Evolutionary conservation across 164 flowering plant genomes (phyloP).

Genomic region (Tetrastigma voinierianum): DNA sequence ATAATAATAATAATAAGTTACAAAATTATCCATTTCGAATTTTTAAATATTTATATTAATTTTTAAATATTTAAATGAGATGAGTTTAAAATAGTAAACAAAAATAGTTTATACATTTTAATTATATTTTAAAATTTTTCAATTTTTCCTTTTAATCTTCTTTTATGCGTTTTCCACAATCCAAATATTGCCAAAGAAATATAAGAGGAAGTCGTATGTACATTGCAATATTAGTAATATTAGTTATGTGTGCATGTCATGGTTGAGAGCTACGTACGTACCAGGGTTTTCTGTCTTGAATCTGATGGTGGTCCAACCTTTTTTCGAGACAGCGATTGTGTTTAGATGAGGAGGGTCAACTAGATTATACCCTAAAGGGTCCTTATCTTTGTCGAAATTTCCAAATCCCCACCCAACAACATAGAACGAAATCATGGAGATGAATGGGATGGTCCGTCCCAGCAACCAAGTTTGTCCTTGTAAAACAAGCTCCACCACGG

Average conservation of each 20-base stretch:
- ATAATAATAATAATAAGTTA: no score
- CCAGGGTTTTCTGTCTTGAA: slow-evolving; percentile 64
- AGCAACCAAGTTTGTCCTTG: slow-evolving; percentile 26
- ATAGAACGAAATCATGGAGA: slow-evolving; percentile 45
- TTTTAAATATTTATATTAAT: no score
- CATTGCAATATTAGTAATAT: no score
- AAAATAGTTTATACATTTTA: no score
- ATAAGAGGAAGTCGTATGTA: not conserved
- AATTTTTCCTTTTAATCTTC: no score
- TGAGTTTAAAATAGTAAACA: no score
- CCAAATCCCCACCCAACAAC: slow-evolving; percentile 67
- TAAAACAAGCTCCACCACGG: slow-evolving; percentile 23
- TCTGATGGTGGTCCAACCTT: slow-evolving; percentile 57
- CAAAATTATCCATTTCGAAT: no score
- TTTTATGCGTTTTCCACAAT: no score
- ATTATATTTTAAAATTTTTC: no score
- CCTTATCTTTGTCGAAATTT: slow-evolving; percentile 40
- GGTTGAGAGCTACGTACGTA: slow-evolving; percentile 6
- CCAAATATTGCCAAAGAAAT: no score
- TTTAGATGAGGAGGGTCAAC: slow-evolving; percentile 54
- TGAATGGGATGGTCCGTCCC: slow-evolving; percentile 36
- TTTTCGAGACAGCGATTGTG: slow-evolving; percentile 47
- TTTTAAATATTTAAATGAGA: no score
- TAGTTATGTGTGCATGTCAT: no score
- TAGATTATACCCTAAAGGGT: slow-evolving; percentile 48